phyloP scores from a whole-genome alignment of 2,329 filamentous ascomycete genomes.

The Thelonectria blattea region DNA sequence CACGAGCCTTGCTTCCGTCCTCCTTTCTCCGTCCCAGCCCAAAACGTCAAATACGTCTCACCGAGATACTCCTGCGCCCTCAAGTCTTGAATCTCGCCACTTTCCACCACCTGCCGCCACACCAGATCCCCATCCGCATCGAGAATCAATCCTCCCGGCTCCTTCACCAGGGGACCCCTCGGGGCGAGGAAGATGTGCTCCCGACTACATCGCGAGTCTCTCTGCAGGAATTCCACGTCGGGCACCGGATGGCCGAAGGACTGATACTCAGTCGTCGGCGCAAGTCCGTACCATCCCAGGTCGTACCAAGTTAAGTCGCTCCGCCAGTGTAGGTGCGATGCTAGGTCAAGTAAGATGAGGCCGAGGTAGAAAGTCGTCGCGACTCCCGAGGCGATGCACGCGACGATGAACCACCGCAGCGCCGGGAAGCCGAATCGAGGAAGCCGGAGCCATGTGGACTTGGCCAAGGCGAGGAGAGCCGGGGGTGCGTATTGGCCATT shows the following conservation, averaged over 20 bases:
- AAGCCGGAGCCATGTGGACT: not conserved
- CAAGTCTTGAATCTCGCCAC: conserved; percentile 3
- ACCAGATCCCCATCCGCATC: not conserved
- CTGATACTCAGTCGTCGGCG: not conserved
- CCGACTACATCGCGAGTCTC: conserved; percentile 3
- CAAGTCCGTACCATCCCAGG: not conserved
- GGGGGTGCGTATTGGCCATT: not conserved
- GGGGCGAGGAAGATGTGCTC: conserved; percentile 2
- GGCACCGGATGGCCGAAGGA: not conserved
- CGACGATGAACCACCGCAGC: not conserved
- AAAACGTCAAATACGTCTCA: conserved; percentile 1
- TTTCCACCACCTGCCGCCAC: not conserved
- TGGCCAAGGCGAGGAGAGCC: not conserved
- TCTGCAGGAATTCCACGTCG: not conserved
- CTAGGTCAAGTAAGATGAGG: not conserved
- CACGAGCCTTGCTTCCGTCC: conserved; percentile 10
- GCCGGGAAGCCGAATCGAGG: not conserved
- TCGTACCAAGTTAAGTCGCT: conserved; percentile 6
- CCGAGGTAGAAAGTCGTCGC: not conserved
- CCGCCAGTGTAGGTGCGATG: not conserved
- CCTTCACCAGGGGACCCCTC: not conserved
- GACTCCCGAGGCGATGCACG: not conserved
- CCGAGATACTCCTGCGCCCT: conserved; percentile 4
- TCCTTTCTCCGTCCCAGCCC: not conserved
- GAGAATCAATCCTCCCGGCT: not conserved